Evolutionary conservation across 1,284 basidiomycete genomes (phyloP), one percentile per base, ranked within the genome.

Genomic region (Moniliophthora roreri): DNA sequence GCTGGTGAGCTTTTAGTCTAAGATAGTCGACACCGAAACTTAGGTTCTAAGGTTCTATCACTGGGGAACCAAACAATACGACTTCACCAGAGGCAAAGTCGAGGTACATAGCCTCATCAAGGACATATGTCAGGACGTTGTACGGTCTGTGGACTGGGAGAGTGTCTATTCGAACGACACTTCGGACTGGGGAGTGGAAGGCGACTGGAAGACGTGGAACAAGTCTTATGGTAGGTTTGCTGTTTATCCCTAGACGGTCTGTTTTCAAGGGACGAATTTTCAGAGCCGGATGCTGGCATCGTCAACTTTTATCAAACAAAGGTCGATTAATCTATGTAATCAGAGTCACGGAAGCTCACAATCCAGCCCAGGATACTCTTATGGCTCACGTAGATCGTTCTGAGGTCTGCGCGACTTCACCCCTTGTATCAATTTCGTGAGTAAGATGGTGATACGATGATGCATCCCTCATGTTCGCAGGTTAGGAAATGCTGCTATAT

Each of bases 331-430:
- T 35, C n/a, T 24, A 4, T 23, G 20, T n/a, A 21, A 38, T 35
- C 10, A 11, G n/a, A 1, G 16, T 16, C n/a, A 16, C 50, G 7
- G 16, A 39, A 39, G 24, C 37, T 16, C 38, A 40, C 34, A 36
- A 9, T n/a, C 48, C 41, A 37, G 11, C 51, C 3, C 66, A 89
- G 77, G 93, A 97, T 61, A 91, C 92, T 0, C 80, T 97, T 21
- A 96, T 96, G 88, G 94, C 83, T 0, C 94, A 97, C 64, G 91
- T 95, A 35, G 95, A 97, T 70, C 88, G 91, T 20, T 93, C 93
- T 16, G 95, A 97, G 67, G 77, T 91, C 15, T 91, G 86, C 64
- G 87, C 82, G 47, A 95, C 85, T 32, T 91, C 91, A 1, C 94
- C 94, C 0, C 79, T 97, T 0, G 91, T 96, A 2, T 95, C 93